These are phyloP conservation scores for Graphilbum fragrans DNA, from an alignment of 2,329 filamentous ascomycete genomes.

Conservation along the genomic window DNA sequence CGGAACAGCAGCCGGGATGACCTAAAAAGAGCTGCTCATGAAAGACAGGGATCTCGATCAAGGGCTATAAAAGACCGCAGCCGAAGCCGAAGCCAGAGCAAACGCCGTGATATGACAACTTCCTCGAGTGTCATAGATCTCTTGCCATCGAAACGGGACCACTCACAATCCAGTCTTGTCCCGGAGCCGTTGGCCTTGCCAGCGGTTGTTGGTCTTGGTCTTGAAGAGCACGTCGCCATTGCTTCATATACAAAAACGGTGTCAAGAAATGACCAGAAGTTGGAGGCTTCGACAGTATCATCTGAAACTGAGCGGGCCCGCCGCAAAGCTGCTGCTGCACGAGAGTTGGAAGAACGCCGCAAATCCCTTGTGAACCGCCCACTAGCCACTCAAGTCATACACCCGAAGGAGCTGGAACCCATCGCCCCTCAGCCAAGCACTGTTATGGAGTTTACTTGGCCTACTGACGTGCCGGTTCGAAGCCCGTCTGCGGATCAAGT, in stretches of 20 bases:
- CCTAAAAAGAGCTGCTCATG: slow-evolving; percentile 37
- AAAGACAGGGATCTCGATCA: slow-evolving; percentile 41
- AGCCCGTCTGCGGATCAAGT: no score
- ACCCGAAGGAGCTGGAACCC: slow-evolving; percentile 39
- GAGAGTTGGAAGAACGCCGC: slow-evolving; percentile 79
- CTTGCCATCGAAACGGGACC: no score
- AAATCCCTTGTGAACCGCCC: slow-evolving; percentile 72
- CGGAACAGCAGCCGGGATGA: slow-evolving; percentile 55
- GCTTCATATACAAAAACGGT: no score
- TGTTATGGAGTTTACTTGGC: no score
- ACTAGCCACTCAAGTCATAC: slow-evolving; percentile 67
- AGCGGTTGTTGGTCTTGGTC: no score
- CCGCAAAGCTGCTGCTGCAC: slow-evolving; percentile 65
- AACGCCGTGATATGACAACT: slow-evolving; percentile 11
- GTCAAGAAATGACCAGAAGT: no score
- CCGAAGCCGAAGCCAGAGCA: slow-evolving; percentile 35
- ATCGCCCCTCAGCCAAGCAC: not conserved
- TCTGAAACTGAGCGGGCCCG: slow-evolving; percentile 46
- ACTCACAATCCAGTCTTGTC: no score
- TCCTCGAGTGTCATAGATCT: no score
- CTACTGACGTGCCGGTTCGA: no score
- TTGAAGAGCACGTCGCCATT: no score
- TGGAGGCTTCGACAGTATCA: no score
- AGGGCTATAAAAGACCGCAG: slow-evolving; percentile 19
- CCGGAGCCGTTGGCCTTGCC: no score